phyloP scores from a whole-genome alignment of 179 eudicot genomes.

The Actinidia arguta region DNA sequence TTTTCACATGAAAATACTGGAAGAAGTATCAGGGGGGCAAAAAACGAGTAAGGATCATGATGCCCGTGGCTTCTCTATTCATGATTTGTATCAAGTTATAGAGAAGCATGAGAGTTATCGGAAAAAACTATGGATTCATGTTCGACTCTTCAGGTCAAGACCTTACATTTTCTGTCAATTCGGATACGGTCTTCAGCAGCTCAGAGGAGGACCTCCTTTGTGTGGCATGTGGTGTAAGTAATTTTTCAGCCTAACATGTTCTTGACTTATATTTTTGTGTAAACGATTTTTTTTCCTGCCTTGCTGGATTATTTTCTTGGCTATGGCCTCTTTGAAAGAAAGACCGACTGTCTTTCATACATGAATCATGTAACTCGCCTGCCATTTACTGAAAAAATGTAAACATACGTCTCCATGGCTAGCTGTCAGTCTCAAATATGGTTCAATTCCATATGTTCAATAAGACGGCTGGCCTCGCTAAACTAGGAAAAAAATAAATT shows the following conservation, averaged over 20 bases:
- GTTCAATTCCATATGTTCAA: too few relatives aligned
- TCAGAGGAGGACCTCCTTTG: slow-evolving; percentile 59
- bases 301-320: neutral
- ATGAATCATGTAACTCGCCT: too few relatives aligned
- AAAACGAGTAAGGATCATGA: slow-evolving; percentile 23
- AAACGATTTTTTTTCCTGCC: too few relatives aligned
- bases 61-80: slow-evolving; percentile 27
- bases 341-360: too few relatives aligned
- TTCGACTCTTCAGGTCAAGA: slow-evolving; percentile 66
- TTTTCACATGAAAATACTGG: slow-evolving; percentile 27
- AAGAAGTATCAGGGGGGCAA: slow-evolving; percentile 31
- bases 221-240: too few relatives aligned
- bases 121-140: slow-evolving; percentile 70
- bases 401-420: too few relatives aligned
- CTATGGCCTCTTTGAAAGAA: neutral
- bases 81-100: slow-evolving; percentile 48
- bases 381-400: too few relatives aligned
- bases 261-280: too few relatives aligned
- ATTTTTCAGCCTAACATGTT: neutral
- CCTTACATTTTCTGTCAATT: slow-evolving; percentile 46
- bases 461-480: too few relatives aligned
- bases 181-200: slow-evolving; percentile 39
- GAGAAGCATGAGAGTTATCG: slow-evolving; percentile 57
- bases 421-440: too few relatives aligned
- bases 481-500: too few relatives aligned